Evolutionary conservation across 345 rosid genomes (phyloP).

Genomic region (Syzygium jambos): DNA sequence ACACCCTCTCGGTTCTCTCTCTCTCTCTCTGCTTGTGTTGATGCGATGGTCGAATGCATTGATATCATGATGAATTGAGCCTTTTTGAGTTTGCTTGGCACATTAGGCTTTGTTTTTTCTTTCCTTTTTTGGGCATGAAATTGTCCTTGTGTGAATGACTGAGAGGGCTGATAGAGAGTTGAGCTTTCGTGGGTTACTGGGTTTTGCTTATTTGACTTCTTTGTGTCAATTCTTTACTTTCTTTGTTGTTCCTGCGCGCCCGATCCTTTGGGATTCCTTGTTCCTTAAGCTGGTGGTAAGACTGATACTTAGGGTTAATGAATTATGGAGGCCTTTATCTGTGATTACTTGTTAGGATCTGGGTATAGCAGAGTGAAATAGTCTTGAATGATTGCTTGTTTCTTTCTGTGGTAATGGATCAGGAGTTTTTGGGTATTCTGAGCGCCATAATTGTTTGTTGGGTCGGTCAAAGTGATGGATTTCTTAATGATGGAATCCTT

Average conservation of each 20-base stretch:
- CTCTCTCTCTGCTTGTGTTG: slow-evolving; percentile 3
- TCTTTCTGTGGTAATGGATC: not conserved
- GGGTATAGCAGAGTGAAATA: not conserved
- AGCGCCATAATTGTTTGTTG: not conserved
- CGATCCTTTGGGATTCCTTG: not conserved
- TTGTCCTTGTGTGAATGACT: not conserved
- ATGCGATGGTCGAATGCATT: not conserved
- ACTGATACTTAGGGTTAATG: not conserved
- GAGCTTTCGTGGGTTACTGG: not conserved
- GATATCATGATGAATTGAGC: not conserved
- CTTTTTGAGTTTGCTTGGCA: not conserved
- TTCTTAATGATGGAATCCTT: not conserved
- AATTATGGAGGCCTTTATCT: not conserved
- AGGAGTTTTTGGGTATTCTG: not conserved
- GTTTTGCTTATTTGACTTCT: not conserved
- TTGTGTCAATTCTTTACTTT: not conserved
- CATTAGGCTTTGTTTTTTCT: not conserved
- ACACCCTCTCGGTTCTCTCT: slow-evolving; percentile 58
- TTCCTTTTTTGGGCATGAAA: not conserved
- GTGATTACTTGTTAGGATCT: not conserved
- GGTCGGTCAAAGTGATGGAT: not conserved
- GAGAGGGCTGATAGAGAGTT: not conserved
- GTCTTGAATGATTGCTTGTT: not conserved
- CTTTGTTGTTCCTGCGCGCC: not conserved
- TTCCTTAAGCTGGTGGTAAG: not conserved